Conservation (phyloP, 768 basidiomycete species). For the Macrolepiota dolichaula region DNA sequence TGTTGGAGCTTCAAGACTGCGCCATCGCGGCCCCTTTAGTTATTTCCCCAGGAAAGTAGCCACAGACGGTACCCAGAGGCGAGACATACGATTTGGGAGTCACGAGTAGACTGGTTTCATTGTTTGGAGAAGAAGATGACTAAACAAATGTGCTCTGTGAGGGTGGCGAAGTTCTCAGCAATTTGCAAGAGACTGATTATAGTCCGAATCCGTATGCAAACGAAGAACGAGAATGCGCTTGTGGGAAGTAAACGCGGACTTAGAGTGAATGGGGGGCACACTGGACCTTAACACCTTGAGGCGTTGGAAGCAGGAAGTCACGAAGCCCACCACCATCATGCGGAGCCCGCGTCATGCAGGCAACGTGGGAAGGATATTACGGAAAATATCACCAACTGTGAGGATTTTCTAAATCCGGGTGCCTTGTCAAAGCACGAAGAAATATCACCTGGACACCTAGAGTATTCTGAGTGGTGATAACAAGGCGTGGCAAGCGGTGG, state of each 20-base stretch:
- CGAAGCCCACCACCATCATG: not conserved
- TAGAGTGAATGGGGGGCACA: not conserved
- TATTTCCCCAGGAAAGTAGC: not conserved
- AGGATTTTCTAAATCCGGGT: no score
- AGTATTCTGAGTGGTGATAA: not conserved
- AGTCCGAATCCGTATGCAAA: not conserved
- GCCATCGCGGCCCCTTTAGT: not conserved
- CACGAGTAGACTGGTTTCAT: not conserved
- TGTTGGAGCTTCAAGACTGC: not conserved
- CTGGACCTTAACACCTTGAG: not conserved
- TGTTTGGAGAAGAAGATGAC: not conserved
- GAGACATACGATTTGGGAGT: not conserved
- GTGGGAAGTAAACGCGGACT: not conserved
- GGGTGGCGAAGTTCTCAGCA: not conserved
- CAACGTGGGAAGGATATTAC: not conserved
- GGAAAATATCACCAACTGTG: not conserved
- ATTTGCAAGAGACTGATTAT: not conserved
- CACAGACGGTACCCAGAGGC: not conserved
- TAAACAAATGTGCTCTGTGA: not conserved
- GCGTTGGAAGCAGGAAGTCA: not conserved
- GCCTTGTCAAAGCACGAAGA: not conserved
- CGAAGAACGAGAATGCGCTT: not conserved
- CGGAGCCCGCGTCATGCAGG: not conserved
- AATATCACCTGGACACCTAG: not conserved
- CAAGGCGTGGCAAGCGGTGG: not conserved